These are phyloP conservation scores for Calocybe cyanea DNA, from an alignment of 768 basidiomycete genomes.

Conservation along the genomic window DNA sequence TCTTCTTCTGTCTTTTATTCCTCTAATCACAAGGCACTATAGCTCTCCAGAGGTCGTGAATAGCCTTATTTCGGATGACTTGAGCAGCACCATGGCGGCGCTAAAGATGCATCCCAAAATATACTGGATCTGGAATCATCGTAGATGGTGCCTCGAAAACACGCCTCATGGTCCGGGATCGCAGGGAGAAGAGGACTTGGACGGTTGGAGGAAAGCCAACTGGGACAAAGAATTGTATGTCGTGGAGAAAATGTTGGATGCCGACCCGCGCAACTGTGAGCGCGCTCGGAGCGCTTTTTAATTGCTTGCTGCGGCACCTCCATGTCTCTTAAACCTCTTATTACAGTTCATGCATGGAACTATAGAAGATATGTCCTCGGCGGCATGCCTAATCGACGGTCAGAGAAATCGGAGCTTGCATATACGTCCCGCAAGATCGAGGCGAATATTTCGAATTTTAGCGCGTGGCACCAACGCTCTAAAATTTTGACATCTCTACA, in stretches of 20 bases:
- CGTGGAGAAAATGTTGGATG: constrained; percentile 90
- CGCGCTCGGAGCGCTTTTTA: neutral
- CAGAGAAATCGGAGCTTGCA: constrained; percentile 65
- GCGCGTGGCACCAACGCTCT: constrained; percentile 97
- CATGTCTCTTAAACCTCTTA: neutral
- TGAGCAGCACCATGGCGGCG: constrained; percentile 75
- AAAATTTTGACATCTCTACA: constrained; percentile 71
- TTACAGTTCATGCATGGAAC: constrained; percentile 88
- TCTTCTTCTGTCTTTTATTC: no score
- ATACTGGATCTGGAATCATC: constrained; percentile 99
- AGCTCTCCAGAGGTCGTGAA: constrained; percentile 65
- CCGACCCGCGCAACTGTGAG: constrained; percentile 91
- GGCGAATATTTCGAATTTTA: constrained; percentile 94
- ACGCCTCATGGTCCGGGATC: constrained; percentile 70
- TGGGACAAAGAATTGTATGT: constrained; percentile 88
- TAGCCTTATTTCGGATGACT: constrained; percentile 62
- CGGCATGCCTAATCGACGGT: constrained; percentile 56
- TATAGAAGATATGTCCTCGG: constrained; percentile 86
- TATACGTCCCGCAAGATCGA: constrained; percentile 92
- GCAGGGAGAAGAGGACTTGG: constrained; percentile 36
- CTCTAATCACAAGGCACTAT: no score
- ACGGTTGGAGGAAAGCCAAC: constrained; percentile 71
- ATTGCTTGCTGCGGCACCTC: no score
- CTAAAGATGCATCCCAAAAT: constrained; percentile 89
- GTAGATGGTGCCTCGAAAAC: constrained; percentile 89